Percentiles rank a stretch among this genome's conserved stretches.
Conservation (phyloP, 2,329 filamentous ascomycete species). For the Fusarium illudens region DNA sequence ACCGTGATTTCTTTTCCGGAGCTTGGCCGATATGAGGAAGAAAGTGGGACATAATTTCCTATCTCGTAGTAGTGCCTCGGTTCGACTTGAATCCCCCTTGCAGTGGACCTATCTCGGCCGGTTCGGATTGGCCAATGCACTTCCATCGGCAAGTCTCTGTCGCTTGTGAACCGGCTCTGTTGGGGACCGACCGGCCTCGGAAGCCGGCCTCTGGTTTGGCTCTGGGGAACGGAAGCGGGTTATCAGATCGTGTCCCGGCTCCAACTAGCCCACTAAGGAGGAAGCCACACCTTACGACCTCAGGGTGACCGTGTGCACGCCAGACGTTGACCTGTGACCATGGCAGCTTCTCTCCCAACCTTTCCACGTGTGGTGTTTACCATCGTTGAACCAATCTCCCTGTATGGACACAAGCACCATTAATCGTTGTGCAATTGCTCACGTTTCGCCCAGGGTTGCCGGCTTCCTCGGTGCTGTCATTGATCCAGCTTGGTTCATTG, state of each 20-base stretch:
- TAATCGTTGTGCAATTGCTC: neutral
- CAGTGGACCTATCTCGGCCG: neutral
- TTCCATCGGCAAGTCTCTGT: neutral
- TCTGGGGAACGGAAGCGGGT: neutral
- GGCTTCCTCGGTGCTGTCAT: constrained; percentile 66
- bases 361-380: constrained; percentile 74
- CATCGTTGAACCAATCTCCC: constrained; percentile 72
- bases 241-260: neutral
- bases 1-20: neutral
- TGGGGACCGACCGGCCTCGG: neutral
- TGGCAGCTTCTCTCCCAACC: constrained; percentile 69
- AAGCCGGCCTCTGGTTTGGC: neutral
- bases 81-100: neutral
- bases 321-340: constrained; percentile 42
- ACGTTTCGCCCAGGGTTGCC: constrained; percentile 57
- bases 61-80: neutral
- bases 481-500: constrained; percentile 68
- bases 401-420: constrained; percentile 57
- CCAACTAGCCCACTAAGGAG: neutral
- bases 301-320: neutral
- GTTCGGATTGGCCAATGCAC: neutral
- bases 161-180: neutral
- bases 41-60: neutral
- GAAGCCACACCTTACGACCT: neutral
- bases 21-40: neutral